phyloP scores from a whole-genome alignment of 1,284 basidiomycete species.

The Bondarzewia mesenterica region DNA sequence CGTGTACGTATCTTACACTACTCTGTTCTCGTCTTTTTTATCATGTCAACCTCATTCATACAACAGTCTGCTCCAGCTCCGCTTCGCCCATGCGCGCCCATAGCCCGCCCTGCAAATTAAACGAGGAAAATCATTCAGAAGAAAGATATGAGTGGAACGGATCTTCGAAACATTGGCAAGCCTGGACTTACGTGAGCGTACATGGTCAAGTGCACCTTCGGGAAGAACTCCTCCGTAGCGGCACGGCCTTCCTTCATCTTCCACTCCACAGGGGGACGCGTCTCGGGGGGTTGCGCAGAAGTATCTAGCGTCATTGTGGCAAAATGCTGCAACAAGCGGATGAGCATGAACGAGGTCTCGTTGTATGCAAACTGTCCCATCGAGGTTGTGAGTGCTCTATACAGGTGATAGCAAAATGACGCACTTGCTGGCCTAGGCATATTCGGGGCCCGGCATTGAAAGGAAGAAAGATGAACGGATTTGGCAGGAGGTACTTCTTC shows the following conservation, averaged over 20 bases:
- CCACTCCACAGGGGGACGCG: constrained; percentile 22
- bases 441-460: constrained; percentile 25
- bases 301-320: constrained; percentile 22
- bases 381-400: constrained; percentile 19
- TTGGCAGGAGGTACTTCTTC: constrained; percentile 16
- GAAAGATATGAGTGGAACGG: too few species aligned
- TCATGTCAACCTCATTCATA: neutral
- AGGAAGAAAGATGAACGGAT: constrained; percentile 23
- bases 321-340: constrained; percentile 31
- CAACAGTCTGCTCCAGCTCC: too few species aligned
- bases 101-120: neutral
- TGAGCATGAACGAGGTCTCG: constrained; percentile 30
- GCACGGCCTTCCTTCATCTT: constrained; percentile 15
- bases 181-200: neutral
- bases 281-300: constrained; percentile 18
- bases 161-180: neutral
- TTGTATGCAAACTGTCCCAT: constrained; percentile 30
- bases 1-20: too few species aligned
- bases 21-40: too few species aligned
- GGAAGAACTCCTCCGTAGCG: constrained; percentile 20
- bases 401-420: neutral
- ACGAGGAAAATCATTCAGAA: neutral
- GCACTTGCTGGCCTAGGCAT: constrained; percentile 18
- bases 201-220: constrained; percentile 8
- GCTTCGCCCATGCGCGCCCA: neutral